These are phyloP conservation scores for Sporothrix protearum DNA, from an alignment of 2,329 filamentous ascomycete species.

Conservation along the genomic window DNA sequence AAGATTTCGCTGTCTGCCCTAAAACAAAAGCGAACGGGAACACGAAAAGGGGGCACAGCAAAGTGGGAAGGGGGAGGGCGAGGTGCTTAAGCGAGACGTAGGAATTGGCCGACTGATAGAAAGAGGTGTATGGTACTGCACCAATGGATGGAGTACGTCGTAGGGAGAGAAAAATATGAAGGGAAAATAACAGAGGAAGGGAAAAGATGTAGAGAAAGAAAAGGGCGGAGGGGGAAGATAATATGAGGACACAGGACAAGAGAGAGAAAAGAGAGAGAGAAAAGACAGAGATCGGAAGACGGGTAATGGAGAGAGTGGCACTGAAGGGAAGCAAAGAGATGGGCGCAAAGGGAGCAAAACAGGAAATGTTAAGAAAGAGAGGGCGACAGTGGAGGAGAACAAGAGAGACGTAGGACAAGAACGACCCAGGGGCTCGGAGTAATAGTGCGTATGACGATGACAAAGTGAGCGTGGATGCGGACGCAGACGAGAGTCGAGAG, in stretches of 20 bases:
- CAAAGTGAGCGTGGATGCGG: not conserved
- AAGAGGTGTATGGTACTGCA: not conserved
- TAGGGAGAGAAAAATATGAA: not conserved
- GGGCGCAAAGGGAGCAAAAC: not conserved
- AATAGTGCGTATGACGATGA: slow-evolving; percentile 10
- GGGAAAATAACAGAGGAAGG: not conserved
- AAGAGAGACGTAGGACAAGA: slow-evolving; percentile 3
- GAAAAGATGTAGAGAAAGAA: not conserved
- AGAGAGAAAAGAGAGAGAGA: not conserved
- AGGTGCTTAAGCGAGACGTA: slow-evolving; percentile 15
- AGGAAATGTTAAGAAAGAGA: not conserved
- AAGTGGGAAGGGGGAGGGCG: not conserved
- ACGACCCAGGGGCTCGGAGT: slow-evolving; percentile 2
- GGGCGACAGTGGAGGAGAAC: not conserved
- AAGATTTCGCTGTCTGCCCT: not conserved
- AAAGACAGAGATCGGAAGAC: not conserved
- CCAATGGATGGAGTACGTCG: not conserved
- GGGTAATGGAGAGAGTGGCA: not conserved
- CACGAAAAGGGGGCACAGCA: not conserved
- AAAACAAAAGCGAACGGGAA: not conserved
- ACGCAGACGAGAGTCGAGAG: not conserved
- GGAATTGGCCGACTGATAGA: not conserved
- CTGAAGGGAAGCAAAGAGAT: not conserved
- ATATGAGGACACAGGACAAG: not conserved
- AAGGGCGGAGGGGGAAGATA: not conserved